Evolutionary conservation across 352 stramenopile genomes (phyloP), one percentile per base, ranked within the genome.

Genomic region (Pythium dissotocum): DNA sequence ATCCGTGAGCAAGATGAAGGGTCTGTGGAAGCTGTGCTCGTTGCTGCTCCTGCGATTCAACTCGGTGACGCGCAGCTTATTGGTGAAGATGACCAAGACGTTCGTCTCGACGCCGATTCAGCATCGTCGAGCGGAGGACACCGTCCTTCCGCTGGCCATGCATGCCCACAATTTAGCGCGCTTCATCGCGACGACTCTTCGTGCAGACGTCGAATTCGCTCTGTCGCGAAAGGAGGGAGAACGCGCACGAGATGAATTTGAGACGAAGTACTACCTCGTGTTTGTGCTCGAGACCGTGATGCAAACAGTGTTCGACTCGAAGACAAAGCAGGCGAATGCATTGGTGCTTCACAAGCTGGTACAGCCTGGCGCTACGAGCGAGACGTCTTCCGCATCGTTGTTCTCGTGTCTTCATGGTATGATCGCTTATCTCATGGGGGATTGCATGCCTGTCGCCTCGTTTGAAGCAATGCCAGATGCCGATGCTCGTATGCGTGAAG

Each of bases 261-360:
- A 85, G 5, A 82, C 79, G 63, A 83, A 91, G 61, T 94, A 91
- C 59, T 93, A 91, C 48, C 62, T 93, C 3, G 80, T 82, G 13
- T 96, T 91, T 26, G 68, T 94, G 4, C 69, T 96, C 36, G 88
- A 96, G 61, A 94, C 88, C 7, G 81, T 93, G 10, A 83, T 87
- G 38, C 71, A 78, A 42, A 76, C 91, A 5, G 42, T 94, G 13
- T 94, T 94, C 53, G 86, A 94, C 26, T 75, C 72, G 38, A 93
- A 90, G 71, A 90, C 87, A 52, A 91, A 89, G 46, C 85, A 90
- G 69, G 71, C 79, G 6, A 94, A 94, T 51, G 89, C 84, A 2
- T 46, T 94, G 44, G 58, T 94, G 55, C 69, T 96, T 60, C 69
- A 82, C 2, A 77, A 94, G 67, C 63, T 94, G 21, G 67, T 92